These are phyloP conservation scores for Tetrahymena elliotti DNA, from an alignment of 73 alveolate species.

Conservation along the genomic window DNA sequence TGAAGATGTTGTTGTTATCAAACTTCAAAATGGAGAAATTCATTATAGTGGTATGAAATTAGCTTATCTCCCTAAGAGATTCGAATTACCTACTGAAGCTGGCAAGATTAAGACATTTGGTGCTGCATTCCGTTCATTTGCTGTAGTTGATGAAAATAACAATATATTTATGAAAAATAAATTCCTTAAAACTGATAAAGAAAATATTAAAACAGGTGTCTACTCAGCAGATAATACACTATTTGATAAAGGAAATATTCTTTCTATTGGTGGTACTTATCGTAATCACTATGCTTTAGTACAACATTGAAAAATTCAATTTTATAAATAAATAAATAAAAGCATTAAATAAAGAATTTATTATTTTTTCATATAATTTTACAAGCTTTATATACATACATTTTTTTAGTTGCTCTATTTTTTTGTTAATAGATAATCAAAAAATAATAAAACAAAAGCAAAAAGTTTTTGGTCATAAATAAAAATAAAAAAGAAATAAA, in stretches of 20 bases:
- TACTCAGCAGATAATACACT: not conserved
- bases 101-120: constrained; percentile 25
- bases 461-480: too few species aligned
- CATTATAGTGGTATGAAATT: constrained; percentile 32
- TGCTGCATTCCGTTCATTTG: constrained; percentile 26
- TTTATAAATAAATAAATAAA: not conserved
- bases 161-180: constrained; percentile 14
- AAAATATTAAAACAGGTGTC: constrained; percentile 32
- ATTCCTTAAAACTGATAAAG: not conserved
- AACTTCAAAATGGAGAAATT: constrained; percentile 16
- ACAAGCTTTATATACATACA: too few species aligned
- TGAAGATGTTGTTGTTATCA: constrained; percentile 27
- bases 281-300: constrained; percentile 33
- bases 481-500: too few species aligned
- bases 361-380: not conserved
- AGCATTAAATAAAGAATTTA: not conserved
- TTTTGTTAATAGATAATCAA: too few species aligned
- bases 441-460: not conserved
- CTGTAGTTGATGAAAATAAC: constrained; percentile 19
- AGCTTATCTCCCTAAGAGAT: constrained; percentile 12
- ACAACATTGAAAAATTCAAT: not conserved
- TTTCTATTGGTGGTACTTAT: constrained; percentile 30
- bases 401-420: too few species aligned
- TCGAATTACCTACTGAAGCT: constrained; percentile 1
- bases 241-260: constrained; percentile 4